Evolutionary conservation across 495 filamentous ascomycete genomes (phyloP).

Genomic region (Tuber indicum): DNA sequence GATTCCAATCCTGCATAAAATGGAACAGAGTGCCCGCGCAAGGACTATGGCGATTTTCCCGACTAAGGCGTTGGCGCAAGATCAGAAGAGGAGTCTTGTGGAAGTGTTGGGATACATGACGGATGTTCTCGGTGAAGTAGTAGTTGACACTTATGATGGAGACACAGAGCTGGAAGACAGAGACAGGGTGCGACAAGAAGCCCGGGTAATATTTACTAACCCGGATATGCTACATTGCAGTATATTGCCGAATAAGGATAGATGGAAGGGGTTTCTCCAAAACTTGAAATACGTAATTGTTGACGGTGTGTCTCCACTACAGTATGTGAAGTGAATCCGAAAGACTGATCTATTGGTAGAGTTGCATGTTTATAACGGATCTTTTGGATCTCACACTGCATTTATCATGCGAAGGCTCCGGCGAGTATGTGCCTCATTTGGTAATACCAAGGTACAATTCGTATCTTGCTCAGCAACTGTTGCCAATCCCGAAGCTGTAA

Average conservation of each 20-base stretch:
- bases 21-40: constrained; percentile 69
- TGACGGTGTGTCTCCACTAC: constrained; percentile 44
- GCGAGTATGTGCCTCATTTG: constrained; percentile 82
- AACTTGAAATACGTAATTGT: constrained; percentile 81
- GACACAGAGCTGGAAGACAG: constrained; percentile 80
- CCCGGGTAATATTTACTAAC: constrained; percentile 92
- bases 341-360: constrained; percentile 55
- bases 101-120: constrained; percentile 76
- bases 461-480: constrained; percentile 97
- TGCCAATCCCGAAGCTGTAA: constrained; percentile 66
- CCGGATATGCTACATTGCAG: constrained; percentile 97
- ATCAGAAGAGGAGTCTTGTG: constrained; percentile 81
- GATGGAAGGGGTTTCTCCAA: constrained; percentile 81
- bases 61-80: constrained; percentile 93
- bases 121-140: constrained; percentile 57
- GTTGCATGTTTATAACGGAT: constrained; percentile 90
- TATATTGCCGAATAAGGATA: constrained; percentile 83
- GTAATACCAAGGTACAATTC: constrained; percentile 82
- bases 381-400: constrained; percentile 89
- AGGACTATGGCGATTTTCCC: constrained; percentile 97
- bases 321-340: neutral
- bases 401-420: constrained; percentile 89
- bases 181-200: constrained; percentile 76
- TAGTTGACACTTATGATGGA: constrained; percentile 93
- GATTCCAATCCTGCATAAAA: constrained; percentile 78